These are phyloP conservation scores for Venturia effusa DNA, from an alignment of 2,329 filamentous ascomycete genomes.

Conservation along the genomic window DNA sequence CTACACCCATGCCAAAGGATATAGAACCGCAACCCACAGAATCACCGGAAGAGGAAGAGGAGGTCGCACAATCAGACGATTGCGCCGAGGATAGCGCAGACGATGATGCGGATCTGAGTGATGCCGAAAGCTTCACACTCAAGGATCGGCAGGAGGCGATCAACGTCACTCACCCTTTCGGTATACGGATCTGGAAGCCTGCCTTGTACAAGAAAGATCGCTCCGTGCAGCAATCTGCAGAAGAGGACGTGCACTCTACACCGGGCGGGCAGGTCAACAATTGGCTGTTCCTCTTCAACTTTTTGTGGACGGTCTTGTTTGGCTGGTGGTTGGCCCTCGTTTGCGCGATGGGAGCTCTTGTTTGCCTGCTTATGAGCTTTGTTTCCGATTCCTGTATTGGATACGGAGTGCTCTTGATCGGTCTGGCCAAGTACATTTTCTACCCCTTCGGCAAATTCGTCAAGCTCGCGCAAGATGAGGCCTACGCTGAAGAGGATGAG, in stretches of 20 bases:
- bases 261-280: slow-evolving; percentile 77
- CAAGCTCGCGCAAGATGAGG: slow-evolving; percentile 83
- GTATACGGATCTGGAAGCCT: slow-evolving; percentile 97
- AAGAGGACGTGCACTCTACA: slow-evolving; percentile 92
- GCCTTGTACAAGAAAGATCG: slow-evolving; percentile 95
- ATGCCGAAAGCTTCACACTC: slow-evolving; percentile 94
- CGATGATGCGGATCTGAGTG: slow-evolving; percentile 66
- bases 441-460: slow-evolving; percentile 98
- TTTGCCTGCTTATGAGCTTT: slow-evolving; percentile 72
- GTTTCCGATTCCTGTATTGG: slow-evolving; percentile 65
- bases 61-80: slow-evolving; percentile 24
- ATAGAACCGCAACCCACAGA: slow-evolving; percentile 21
- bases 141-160: slow-evolving; percentile 96
- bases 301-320: slow-evolving; percentile 82
- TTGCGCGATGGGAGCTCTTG: slow-evolving; percentile 59
- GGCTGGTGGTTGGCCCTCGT: slow-evolving; percentile 91
- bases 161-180: slow-evolving; percentile 97
- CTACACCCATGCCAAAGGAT: slow-evolving; percentile 14
- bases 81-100: slow-evolving; percentile 45
- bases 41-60: slow-evolving; percentile 23
- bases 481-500: slow-evolving; percentile 87
- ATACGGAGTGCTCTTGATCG: slow-evolving; percentile 78
- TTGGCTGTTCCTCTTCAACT: slow-evolving; percentile 80
- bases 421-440: slow-evolving; percentile 74
- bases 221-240: slow-evolving; percentile 90